Conservation (phyloP, 2,329 filamentous ascomycete genomes). For the Aspergillus brasiliensis region DNA sequence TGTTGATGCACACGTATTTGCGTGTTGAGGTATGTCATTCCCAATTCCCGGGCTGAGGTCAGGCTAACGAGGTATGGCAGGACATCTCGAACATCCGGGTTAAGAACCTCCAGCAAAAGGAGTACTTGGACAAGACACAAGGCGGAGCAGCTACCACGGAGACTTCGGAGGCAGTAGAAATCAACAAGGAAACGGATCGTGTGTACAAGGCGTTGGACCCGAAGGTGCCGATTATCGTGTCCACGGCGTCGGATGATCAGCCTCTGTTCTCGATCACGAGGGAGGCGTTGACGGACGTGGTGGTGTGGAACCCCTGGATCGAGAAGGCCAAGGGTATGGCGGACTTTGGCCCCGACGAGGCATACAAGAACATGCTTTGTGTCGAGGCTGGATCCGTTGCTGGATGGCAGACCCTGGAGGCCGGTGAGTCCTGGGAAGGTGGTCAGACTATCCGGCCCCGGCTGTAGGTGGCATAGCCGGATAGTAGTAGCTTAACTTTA, state of each 20-base stretch:
- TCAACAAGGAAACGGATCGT: slow-evolving; percentile 81
- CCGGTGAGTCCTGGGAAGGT: slow-evolving; percentile 69
- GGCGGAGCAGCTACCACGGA: slow-evolving; percentile 66
- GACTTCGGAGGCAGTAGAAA: slow-evolving; percentile 64
- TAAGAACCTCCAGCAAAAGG: slow-evolving; percentile 72
- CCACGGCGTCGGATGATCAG: slow-evolving; percentile 54
- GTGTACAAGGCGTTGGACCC: slow-evolving; percentile 74
- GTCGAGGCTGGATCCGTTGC: slow-evolving; percentile 86
- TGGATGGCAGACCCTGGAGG: slow-evolving; percentile 81
- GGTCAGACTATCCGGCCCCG: slow-evolving; percentile 58
- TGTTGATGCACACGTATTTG: slow-evolving; percentile 89
- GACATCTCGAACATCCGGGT: slow-evolving; percentile 76
- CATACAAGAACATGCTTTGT: slow-evolving; percentile 91
- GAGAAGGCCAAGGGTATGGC: slow-evolving; percentile 79
- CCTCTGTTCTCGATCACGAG: slow-evolving; percentile 73
- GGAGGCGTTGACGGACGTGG: slow-evolving; percentile 83
- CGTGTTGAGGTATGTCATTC: slow-evolving; percentile 67
- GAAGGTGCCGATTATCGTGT: slow-evolving; percentile 36
- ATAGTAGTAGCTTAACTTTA: not conserved
- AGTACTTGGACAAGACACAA: slow-evolving; percentile 82
- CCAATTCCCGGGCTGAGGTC: not conserved
- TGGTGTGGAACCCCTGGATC: slow-evolving; percentile 96
- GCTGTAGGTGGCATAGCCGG: slow-evolving; percentile 19
- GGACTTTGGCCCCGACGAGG: slow-evolving; percentile 87
- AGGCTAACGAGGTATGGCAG: slow-evolving; percentile 46